Evolutionary conservation across 2,329 filamentous ascomycete species (phyloP), one percentile per base, ranked within the genome.

Genomic region (Microcyclospora pomicola): DNA sequence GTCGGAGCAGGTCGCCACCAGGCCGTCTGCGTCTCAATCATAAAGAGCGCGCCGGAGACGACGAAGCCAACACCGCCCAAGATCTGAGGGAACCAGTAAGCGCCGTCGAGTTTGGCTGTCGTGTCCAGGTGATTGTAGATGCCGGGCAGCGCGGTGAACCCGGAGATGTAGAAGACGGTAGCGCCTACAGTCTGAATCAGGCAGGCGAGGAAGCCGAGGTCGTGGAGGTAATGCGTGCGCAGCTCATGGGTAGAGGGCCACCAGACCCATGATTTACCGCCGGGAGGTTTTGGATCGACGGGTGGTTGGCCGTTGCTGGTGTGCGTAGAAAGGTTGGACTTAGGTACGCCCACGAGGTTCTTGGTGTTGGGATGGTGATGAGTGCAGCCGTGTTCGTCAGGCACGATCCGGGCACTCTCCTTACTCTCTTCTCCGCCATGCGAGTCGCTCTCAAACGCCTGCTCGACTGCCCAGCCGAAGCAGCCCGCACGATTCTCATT

Each of bases 381-480:
- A 10, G 47, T 50, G 42, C 60, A 62, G 10, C 15, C 33, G 14
- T 41, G 24, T 7, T 33, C 16, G 27, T 43, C 36, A 14, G 48
- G 40, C 16, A 29, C 27, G n/a, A 40, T 12, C 12, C 28, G 24
- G 12, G 28, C 24, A n/a, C 24, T 31, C 33, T 39, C 10, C 15
- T 38, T 19, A 35, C 31, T 32, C 27, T 43, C 33, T 10, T 16
- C 15, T 34, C 40, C 33, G 33, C 35, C 27, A 34, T 40, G 41
- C 28, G 35, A 35, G n/a, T 36, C 5, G 2, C 37, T 39, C 4
- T 45, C 35, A 31, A 71, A 31, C 3, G 40, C 37, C 29, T 64
- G 63, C 45, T 79, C 71, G 1, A 82, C 48, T 0, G 77, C 77
- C 76, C 76, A 82, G 3, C 78, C 77, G 51, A 82, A 82, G 53